Evolutionary conservation across 2,329 filamentous ascomycete species (phyloP).

Genomic region (Fusarium sp.): DNA sequence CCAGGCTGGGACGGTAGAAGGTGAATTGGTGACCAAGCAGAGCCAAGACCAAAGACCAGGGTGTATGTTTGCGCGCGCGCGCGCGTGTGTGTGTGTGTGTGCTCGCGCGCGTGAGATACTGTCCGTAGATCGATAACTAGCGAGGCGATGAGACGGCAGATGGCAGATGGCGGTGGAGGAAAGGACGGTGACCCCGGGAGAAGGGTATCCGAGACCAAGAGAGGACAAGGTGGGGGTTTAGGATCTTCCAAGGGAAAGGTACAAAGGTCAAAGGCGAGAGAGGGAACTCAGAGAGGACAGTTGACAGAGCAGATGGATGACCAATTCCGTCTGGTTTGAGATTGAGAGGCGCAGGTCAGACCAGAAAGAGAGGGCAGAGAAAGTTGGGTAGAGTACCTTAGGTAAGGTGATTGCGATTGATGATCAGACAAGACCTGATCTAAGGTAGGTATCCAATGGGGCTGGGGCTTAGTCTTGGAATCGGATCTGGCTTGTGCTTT

Average conservation of each 20-base stretch:
- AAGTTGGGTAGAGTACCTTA: not conserved
- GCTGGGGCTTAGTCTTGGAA: slow-evolving; percentile 9
- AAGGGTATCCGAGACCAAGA: slow-evolving; percentile 12
- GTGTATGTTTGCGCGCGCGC: slow-evolving; percentile 7
- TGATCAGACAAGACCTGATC: not conserved
- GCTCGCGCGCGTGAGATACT: not conserved
- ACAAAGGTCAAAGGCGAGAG: not conserved
- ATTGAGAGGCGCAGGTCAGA: not conserved
- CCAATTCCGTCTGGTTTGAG: not conserved
- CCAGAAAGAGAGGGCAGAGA: not conserved
- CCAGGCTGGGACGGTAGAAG: slow-evolving; percentile 29
- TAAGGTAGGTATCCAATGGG: slow-evolving; percentile 4
- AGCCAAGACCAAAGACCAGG: slow-evolving; percentile 18
- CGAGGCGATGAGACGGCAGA: slow-evolving; percentile 13
- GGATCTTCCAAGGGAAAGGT: not conserved
- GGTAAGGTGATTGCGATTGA: slow-evolving; percentile 6
- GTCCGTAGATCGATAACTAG: slow-evolving; percentile 29
- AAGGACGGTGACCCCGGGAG: slow-evolving; percentile 23
- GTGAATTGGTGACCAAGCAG: slow-evolving; percentile 13
- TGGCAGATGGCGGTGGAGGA: slow-evolving; percentile 31
- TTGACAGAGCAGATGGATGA: not conserved
- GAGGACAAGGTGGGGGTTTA: not conserved
- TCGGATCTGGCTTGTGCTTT: slow-evolving; percentile 25
- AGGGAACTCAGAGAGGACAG: not conserved
- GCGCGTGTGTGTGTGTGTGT: not conserved